phyloP scores from a whole-genome alignment of 177 flowering plant genomes.

The Vitis hybrid region DNA sequence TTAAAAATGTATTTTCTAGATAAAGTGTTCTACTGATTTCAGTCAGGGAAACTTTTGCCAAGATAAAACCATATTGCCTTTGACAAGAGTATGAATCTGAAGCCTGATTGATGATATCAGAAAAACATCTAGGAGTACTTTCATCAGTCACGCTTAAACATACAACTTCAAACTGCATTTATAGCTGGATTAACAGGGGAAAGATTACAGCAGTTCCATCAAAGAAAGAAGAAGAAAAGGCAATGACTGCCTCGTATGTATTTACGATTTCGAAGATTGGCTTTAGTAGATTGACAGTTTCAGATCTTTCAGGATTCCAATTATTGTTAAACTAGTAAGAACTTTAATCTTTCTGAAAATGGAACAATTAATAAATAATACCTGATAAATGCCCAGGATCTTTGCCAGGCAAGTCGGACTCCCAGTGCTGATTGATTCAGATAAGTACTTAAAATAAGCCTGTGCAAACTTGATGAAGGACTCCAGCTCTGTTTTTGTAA shows the following conservation, averaged over 20 bases:
- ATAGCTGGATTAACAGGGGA: no score
- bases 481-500: constrained; percentile 87
- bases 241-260: no score
- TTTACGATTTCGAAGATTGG: no score
- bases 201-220: no score
- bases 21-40: no score
- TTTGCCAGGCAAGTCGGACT: constrained; percentile 93
- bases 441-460: constrained; percentile 74
- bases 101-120: not conserved
- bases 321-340: no score
- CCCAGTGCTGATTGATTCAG: constrained; percentile 63
- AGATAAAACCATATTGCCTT: not conserved
- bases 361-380: constrained; percentile 17
- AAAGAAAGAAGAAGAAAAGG: no score
- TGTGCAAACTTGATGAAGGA: constrained; percentile 84
- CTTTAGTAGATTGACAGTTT: no score
- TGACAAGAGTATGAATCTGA: not conserved
- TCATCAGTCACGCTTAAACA: not conserved
- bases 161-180: no score
- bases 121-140: not conserved
- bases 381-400: constrained; percentile 93
- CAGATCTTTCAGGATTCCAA: no score
- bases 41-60: not conserved
- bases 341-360: no score
- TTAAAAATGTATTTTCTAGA: no score